A percentile compares a stretch with the other conserved stretches of the same genome.
Evolutionary conservation across 257 asterid genomes (phyloP).

Genomic region (Parsonsia alboflavescens): DNA sequence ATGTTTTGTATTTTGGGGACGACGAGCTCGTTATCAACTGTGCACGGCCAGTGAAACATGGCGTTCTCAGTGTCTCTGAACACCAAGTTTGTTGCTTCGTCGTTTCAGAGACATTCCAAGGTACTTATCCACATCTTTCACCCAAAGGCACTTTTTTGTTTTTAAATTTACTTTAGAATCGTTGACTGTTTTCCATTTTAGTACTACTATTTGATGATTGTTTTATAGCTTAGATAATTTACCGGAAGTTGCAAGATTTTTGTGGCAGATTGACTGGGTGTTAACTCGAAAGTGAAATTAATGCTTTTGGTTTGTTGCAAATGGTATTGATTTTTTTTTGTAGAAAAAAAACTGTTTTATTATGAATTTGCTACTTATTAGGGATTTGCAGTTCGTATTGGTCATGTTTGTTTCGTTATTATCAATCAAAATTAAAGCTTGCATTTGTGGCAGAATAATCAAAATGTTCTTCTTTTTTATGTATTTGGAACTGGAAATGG

Average conservation of each 20-base stretch:
- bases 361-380: background rate
- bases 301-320: background rate
- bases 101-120: constrained; percentile 32
- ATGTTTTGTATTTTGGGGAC: background rate
- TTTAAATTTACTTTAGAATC: background rate
- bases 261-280: background rate
- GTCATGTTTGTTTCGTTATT: background rate
- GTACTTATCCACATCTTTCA: constrained; percentile 20
- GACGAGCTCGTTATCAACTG: constrained; percentile 12
- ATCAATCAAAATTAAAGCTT: too few relatives aligned
- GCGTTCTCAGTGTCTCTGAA: constrained; percentile 34
- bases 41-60: constrained; percentile 35
- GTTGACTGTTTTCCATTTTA: background rate
- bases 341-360: background rate
- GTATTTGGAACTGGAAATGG: background rate
- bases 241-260: background rate
- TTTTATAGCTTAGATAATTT: background rate
- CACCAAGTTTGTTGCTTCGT: constrained; percentile 10
- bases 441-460: background rate
- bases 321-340: background rate
- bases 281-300: background rate
- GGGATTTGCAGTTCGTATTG: background rate
- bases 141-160: background rate
- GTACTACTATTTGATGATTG: background rate
- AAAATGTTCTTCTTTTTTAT: background rate